Conservation (phyloP, 2,329 filamentous ascomycete species). For the Botryotinia globosa region DNA sequence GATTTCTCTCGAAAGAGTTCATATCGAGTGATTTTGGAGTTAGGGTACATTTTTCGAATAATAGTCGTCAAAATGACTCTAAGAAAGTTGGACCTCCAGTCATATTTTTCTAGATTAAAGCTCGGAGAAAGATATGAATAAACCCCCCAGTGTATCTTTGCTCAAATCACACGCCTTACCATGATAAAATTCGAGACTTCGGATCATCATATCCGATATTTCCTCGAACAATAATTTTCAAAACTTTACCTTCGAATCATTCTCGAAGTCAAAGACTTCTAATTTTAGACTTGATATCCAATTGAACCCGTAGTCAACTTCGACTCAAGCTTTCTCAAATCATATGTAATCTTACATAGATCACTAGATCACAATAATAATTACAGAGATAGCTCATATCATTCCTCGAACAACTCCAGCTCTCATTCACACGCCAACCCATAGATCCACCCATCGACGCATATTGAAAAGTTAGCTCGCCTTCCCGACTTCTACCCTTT, state of each 20-base stretch:
- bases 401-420: not conserved
- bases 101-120: too few relatives aligned
- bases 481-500: not conserved
- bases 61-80: not conserved
- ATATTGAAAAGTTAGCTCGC: not conserved
- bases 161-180: not conserved
- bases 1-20: not conserved
- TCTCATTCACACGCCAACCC: not conserved
- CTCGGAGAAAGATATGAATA: not conserved
- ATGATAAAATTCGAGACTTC: not conserved
- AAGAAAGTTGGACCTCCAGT: too few relatives aligned
- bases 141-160: rapidly evolving
- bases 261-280: rapidly evolving
- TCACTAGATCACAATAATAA: too few relatives aligned
- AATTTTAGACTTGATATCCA: not conserved
- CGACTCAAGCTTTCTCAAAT: not conserved
- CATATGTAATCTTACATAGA: too few relatives aligned
- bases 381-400: rapidly evolving
- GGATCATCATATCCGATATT: not conserved
- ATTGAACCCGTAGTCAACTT: not conserved
- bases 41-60: not conserved
- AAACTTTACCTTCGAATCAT: not conserved
- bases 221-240: not conserved
- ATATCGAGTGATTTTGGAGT: too few relatives aligned
- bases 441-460: not conserved